Evolutionary conservation across 2,329 filamentous ascomycete species (phyloP).

Genomic region (Colletotrichum viniferum): DNA sequence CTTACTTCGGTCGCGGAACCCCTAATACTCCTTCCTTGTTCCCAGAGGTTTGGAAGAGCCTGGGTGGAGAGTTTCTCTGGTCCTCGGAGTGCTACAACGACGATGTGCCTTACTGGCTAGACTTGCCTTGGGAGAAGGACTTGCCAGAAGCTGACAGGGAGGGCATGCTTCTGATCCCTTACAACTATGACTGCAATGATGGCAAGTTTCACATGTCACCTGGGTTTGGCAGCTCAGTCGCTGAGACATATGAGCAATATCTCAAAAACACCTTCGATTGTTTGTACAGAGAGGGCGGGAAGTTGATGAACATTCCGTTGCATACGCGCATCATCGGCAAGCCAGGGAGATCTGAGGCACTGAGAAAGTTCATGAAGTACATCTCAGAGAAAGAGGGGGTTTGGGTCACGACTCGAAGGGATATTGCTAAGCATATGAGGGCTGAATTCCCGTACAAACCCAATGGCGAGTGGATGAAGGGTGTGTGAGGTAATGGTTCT

Average conservation of each 20-base stretch:
- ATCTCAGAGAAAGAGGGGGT: slow-evolving; percentile 41
- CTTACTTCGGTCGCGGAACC: slow-evolving; percentile 37
- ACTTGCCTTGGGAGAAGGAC: slow-evolving; percentile 30
- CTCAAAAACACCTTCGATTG: slow-evolving; percentile 45
- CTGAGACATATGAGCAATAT: slow-evolving; percentile 41
- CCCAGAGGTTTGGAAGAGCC: slow-evolving; percentile 30
- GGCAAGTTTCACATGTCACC: slow-evolving; percentile 48
- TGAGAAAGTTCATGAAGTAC: slow-evolving; percentile 43
- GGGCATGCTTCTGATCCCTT: slow-evolving; percentile 41
- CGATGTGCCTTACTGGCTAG: slow-evolving; percentile 32
- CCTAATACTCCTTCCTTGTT: slow-evolving; percentile 29
- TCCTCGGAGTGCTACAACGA: slow-evolving; percentile 33
- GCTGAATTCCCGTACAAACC: slow-evolving; percentile 17
- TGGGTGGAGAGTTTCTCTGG: slow-evolving; percentile 29
- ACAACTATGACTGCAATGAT: slow-evolving; percentile 44
- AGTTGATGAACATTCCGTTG: slow-evolving; percentile 46
- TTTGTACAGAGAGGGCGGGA: slow-evolving; percentile 43
- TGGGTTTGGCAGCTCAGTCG: slow-evolving; percentile 42
- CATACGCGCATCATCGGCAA: slow-evolving; percentile 45
- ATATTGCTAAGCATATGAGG: slow-evolving; percentile 45
- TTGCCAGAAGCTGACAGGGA: slow-evolving; percentile 33
- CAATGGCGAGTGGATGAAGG: slow-evolving; percentile 23
- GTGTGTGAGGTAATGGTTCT: neutral
- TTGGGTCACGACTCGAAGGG: slow-evolving; percentile 46
- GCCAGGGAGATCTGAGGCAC: slow-evolving; percentile 39